Base-by-base conservation (phyloP, 2,329 filamentous ascomycete genomes). In the Fusarium clavum region DNA sequence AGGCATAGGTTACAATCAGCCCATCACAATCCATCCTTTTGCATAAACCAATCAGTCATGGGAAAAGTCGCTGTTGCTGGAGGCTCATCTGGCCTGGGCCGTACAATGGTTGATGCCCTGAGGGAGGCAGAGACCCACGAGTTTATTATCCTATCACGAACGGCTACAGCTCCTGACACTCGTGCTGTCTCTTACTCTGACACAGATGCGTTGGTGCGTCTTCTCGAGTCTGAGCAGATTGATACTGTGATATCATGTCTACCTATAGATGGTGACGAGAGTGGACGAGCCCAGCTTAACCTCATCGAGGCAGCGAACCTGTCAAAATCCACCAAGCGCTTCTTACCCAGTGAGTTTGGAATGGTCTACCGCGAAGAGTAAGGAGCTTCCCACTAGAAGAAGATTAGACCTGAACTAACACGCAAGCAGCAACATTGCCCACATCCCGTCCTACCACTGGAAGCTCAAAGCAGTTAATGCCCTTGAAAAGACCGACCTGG, bases 311-410 rank as follows among this genome's bases (percentile, higher is more conserved):
- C 43, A 0, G 52, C 57, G 8, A 25, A 34, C 1, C 4, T 18
- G 2, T 60, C 52, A 1, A 13, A 4, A 1, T 27, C 10, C 4
- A 57, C 57, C 0, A 57, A 47, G 13, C 24, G 51, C 2, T 57
- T 60, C 13, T 9, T 60, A 6, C 57, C 57, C 3, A 57, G 57
- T 29, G 56, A 58, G 7, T 56, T 58, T 6, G 56, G 56, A 2
- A 55, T 44, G 22, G 13, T 55, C 8, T 58, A 60, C 4, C 45
- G 30, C 4, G 16, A 30, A 40, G 51, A 60, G 57, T 41, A n/a
- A 1, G 49, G 18, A 12, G 16, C 3, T 5, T 12, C 2, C 3
- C 16, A 14, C 1, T 1, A 2, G 0, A 18, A 3, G 12, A 7
- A 6, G 1, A 11, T 4, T 14, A 4, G 10, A 11, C 18, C 4